phyloP scores from a whole-genome alignment of 257 asterid genomes.

The Schizonepeta tenuifolia region DNA sequence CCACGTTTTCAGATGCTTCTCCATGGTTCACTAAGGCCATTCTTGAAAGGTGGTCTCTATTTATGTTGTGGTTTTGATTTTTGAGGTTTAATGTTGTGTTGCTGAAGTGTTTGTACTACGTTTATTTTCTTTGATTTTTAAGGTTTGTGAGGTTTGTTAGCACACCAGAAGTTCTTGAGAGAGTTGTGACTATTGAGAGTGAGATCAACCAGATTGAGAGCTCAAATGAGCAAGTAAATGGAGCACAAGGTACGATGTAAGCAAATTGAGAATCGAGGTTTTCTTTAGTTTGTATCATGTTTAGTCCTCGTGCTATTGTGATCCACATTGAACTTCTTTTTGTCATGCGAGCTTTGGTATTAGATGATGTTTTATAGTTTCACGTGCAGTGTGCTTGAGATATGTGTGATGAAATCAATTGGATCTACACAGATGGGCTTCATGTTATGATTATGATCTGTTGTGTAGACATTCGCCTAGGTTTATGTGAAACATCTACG shows the following conservation, averaged over 20 bases:
- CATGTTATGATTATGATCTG: conserved; percentile 6
- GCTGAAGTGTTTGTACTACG: background rate
- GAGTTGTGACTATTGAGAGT: conserved; percentile 72
- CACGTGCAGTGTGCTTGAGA: background rate
- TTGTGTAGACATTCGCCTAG: background rate
- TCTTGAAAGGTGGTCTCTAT: conserved; percentile 57
- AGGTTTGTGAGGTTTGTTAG: conserved; percentile 88
- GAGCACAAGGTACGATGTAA: conserved; percentile 50
- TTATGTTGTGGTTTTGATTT: conserved; percentile 9
- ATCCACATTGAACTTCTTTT: conserved; percentile 12
- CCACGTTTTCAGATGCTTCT: conserved; percentile 42
- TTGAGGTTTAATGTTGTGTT: background rate
- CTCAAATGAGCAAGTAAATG: conserved; percentile 56
- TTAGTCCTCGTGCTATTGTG: background rate
- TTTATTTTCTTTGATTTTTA: background rate
- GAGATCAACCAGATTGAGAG: conserved; percentile 78
- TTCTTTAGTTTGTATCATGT: conserved; percentile 3
- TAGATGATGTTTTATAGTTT: background rate
- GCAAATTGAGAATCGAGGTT: background rate
- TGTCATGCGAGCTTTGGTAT: background rate
- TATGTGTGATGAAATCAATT: conserved; percentile 12
- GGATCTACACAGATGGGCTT: conserved; percentile 6
- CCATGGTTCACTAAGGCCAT: conserved; percentile 82
- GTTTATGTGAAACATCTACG: background rate
- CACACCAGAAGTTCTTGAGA: conserved; percentile 84